Percentiles rank a stretch among this genome's conserved stretches.
phyloP scores from a whole-genome alignment of 2,329 filamentous ascomycete species.

The Biscogniauxia sp. region DNA sequence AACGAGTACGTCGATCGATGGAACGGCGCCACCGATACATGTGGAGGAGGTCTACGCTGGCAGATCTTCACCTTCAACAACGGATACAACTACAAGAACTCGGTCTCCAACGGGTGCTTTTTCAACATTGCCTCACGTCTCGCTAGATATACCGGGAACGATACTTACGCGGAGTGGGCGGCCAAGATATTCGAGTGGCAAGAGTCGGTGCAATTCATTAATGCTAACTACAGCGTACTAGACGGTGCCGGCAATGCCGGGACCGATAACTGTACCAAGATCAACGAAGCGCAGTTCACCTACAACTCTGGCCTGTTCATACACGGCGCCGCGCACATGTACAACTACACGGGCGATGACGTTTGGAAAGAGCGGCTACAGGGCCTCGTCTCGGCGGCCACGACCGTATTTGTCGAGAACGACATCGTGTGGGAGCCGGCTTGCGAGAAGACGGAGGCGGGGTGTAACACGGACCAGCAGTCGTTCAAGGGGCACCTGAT shows the following conservation, averaged over 20 bases:
- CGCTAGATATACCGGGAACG: constrained; percentile 74
- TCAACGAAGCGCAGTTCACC: constrained; percentile 47
- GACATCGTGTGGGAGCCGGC: constrained; percentile 54
- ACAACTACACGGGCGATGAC: constrained; percentile 38
- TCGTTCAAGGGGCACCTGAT: constrained; percentile 42
- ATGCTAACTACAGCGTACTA: constrained; percentile 55
- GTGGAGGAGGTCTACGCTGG: constrained; percentile 64
- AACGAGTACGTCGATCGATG: constrained; percentile 50
- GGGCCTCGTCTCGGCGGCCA: constrained; percentile 42
- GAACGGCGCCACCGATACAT: constrained; percentile 47
- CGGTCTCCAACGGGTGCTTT: constrained; percentile 67
- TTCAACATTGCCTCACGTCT: constrained; percentile 73
- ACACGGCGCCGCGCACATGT: constrained; percentile 38
- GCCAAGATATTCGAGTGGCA: constrained; percentile 67
- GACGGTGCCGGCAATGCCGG: constrained; percentile 50
- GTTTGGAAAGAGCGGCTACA: constrained; percentile 45
- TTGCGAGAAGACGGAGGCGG: constrained; percentile 47
- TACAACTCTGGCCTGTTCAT: constrained; percentile 33
- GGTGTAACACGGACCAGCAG: constrained; percentile 36
- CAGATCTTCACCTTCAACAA: constrained; percentile 63
- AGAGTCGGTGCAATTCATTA: constrained; percentile 47
- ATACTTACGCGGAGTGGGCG: constrained; percentile 76
- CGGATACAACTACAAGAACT: constrained; percentile 67
- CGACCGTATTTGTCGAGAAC: constrained; percentile 42
- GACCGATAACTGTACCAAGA: constrained; percentile 47